A percentile compares a stretch with the other conserved stretches of the same genome.
phyloP scores from a whole-genome alignment of 768 basidiomycete species.

The Dentipellis sp. region DNA sequence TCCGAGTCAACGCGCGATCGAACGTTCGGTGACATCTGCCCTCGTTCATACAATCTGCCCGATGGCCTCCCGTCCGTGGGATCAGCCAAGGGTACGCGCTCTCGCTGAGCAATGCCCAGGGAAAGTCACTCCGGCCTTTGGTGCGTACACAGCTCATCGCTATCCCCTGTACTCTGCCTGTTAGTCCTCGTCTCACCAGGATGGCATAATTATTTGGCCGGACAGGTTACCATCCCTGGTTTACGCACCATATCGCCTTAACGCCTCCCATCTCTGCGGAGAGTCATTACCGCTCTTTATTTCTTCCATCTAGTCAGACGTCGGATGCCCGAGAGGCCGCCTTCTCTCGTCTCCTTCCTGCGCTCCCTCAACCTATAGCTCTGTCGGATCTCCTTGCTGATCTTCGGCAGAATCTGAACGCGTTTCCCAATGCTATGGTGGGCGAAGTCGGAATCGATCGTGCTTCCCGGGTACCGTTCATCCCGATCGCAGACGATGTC shows the following conservation, averaged over 20 bases:
- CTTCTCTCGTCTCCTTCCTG: constrained; percentile 49
- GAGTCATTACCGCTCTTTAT: constrained; percentile 67
- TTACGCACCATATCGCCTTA: constrained; percentile 66
- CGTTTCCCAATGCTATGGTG: constrained; percentile 67
- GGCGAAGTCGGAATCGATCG: constrained; percentile 94
- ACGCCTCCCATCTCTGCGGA: constrained; percentile 35
- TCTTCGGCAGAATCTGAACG: constrained; percentile 49
- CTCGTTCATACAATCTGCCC: constrained; percentile 67
- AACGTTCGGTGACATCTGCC: constrained; percentile 37
- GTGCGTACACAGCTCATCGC: background rate
- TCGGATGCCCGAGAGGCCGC: constrained; percentile 21
- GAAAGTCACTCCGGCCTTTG: constrained; percentile 83
- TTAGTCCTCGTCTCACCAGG: background rate
- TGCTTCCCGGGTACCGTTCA: constrained; percentile 60
- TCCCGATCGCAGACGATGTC: constrained; percentile 30
- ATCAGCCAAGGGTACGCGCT: constrained; percentile 64
- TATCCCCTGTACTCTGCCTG: background rate
- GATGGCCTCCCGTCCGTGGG: constrained; percentile 62
- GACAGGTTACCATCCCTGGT: constrained; percentile 85
- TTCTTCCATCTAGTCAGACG: constrained; percentile 33
- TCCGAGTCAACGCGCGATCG: constrained; percentile 68
- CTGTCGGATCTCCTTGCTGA: constrained; percentile 50
- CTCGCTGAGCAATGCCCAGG: constrained; percentile 52
- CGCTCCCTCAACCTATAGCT: constrained; percentile 64
- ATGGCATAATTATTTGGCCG: background rate